Evolutionary conservation across 306 rosid genomes (phyloP), one percentile per base, ranked within the genome.

Genomic region (Corylus americana): DNA sequence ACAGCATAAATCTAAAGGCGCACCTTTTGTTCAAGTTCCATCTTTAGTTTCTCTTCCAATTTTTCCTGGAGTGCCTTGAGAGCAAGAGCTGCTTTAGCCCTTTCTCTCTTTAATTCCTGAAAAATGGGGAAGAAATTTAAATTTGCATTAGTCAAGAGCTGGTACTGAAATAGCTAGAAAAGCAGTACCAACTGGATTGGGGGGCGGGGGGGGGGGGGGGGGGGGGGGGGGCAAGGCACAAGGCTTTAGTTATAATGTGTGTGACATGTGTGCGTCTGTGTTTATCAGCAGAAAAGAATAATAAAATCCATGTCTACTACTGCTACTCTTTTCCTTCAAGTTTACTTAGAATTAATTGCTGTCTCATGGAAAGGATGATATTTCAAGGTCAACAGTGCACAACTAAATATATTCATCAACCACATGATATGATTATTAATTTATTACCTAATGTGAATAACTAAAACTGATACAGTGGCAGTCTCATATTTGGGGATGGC

Each of bases 41-140:
- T 83, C 78, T 84, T 89, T 79, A 85, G 78, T 82, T 89, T 90
- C 84, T 90, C 96, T 80, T 93, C 99, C 91, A 95, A 87, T 82
- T 89, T 93, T 82, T 93, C 97, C 78, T 93, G 85, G 83, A 95
- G 89, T 35, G 98, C 88, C 80, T 83, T 93, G 76, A 91, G 91
- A 72, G 97, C 96, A 83, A 85, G 90, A 75, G 91, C 94, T 79
- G 98, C 90, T 89, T 95, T 95, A 76, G 86, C 82, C 83, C 86
- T 87, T 72, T 93, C 99, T 83, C 98, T 89, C 79, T 91, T 95
- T 53, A 95, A 82, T 84, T 93, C 97, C 99, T 93, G 89, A 12
- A 72, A 76, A 75, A 55, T 47, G 50, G 51, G 51, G 55, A 16
- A 53, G 50, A 64, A 55, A 4, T 58, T 55, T 16, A 22, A 45